A percentile compares a stretch with the other conserved stretches of the same genome.
Evolutionary conservation across 768 basidiomycete genomes (phyloP).

Genomic region (Hericium alpestre): DNA sequence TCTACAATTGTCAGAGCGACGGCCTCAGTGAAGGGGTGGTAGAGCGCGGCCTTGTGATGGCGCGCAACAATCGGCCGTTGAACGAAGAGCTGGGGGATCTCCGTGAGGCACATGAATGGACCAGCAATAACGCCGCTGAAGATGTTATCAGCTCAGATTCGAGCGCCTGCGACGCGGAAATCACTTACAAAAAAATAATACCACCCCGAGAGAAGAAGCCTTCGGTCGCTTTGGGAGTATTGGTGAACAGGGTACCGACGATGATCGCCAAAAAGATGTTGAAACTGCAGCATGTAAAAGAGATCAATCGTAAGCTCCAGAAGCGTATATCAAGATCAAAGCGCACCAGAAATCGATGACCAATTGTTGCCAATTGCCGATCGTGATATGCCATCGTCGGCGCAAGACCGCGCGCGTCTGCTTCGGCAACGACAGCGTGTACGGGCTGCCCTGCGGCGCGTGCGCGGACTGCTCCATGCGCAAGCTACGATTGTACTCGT

Average conservation of each 20-base stretch:
- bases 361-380: constrained; percentile 20
- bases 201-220: constrained; percentile 69
- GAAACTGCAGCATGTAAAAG: constrained; percentile 25
- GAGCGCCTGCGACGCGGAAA: constrained; percentile 33
- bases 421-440: constrained; percentile 25
- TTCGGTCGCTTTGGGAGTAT: constrained; percentile 40
- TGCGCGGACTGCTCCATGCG: constrained; percentile 38
- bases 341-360: constrained; percentile 19
- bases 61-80: constrained; percentile 52
- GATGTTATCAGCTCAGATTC: constrained; percentile 49
- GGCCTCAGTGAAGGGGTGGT: constrained; percentile 47
- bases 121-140: constrained; percentile 72
- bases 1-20: constrained; percentile 52
- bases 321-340: background rate
- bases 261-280: constrained; percentile 44
- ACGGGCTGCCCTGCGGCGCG: constrained; percentile 27
- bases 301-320: background rate
- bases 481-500: constrained; percentile 29
- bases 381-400: constrained; percentile 26
- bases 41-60: constrained; percentile 51
- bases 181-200: constrained; percentile 59
- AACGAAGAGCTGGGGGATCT: constrained; percentile 44
- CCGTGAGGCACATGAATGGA: constrained; percentile 45
- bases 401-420: constrained; percentile 25
- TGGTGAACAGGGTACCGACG: constrained; percentile 58